Base-by-base conservation (phyloP, 805 yeast genomes). In the Debaryomyces prosopidis region DNA sequence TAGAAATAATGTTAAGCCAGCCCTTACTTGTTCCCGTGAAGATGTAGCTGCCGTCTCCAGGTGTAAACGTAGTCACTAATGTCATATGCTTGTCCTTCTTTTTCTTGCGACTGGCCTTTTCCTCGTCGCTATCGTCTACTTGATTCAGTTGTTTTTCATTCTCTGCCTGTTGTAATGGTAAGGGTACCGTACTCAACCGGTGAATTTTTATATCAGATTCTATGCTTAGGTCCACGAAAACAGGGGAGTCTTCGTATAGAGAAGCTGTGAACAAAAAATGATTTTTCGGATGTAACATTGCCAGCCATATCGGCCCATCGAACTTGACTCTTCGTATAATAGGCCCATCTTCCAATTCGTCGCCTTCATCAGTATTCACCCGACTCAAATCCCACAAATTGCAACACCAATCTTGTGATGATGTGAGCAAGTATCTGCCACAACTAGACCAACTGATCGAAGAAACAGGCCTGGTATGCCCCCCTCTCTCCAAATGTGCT, bases 11-110 rank as follows among this genome's bases (percentile, higher is more conserved):
- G 48, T 82, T 82, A 11, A 91, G 53, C 77, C 82, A 78, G 1
- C 97, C 97, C 60, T 86, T 84, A 45, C 84, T 83, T 2, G 96
- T 89, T 0, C 97, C 97, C 0, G 85, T 71, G 31, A 89, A 66
- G 1, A 89, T 70, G 46, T 73, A 79, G 14, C 66, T 71, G 2
- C 85, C 90, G 41, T 72, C 60, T 36, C 41, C 58, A 2, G 77
- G 78, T 31, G 78, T 75, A 59, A 80, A 82, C 1, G 73, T 66
- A 1, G 80, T 61, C 4, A 73, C 79, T 36, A 84, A 60, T 0
- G 87, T 78, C 59, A 68, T 60, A 60, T 66, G 81, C 48, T 60
- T 73, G 45, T 59, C 64, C 48, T 43, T 56, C 20, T 49, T 48
- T 40, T 48, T 43, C 33, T 26, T 53, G 48, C 49, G 53, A 43